Conservation (phyloP, 768 basidiomycete species). For the Agaricus blazei region DNA sequence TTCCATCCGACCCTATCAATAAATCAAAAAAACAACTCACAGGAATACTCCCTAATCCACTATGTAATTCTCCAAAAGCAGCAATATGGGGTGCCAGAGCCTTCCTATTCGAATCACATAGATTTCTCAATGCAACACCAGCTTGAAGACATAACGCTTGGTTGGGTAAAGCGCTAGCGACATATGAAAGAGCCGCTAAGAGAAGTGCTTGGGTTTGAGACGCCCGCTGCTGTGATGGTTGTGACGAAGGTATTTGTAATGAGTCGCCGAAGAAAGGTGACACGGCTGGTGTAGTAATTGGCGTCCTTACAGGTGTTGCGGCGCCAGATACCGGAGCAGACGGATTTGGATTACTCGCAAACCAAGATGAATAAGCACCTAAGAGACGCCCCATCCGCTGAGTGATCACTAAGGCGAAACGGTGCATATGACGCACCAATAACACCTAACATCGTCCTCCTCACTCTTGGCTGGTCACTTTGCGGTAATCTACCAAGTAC, state of each 20-base stretch:
- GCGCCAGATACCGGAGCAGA: slow-evolving; percentile 12
- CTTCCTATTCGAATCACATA: slow-evolving; percentile 88
- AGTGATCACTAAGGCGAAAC: too few species aligned
- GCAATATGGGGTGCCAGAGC: slow-evolving; percentile 79
- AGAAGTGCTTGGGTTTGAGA: slow-evolving; percentile 33
- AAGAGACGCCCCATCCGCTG: too few species aligned
- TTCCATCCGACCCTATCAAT: too few species aligned
- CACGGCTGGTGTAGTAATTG: not conserved
- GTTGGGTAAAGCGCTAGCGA: slow-evolving; percentile 67
- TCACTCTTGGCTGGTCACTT: slow-evolving; percentile 56
- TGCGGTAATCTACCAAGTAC: slow-evolving; percentile 68
- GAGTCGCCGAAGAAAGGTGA: not conserved
- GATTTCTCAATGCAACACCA: slow-evolving; percentile 75
- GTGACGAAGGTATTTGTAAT: not conserved
- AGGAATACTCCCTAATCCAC: slow-evolving; percentile 66
- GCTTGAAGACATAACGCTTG: slow-evolving; percentile 61
- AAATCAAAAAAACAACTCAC: slow-evolving; percentile 34
- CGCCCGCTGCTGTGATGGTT: slow-evolving; percentile 19
- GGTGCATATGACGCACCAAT: slow-evolving; percentile 47
- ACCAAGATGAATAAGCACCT: slow-evolving; percentile 82
- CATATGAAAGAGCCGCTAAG: slow-evolving; percentile 61
- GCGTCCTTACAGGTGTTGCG: slow-evolving; percentile 5
- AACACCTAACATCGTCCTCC: slow-evolving; percentile 68
- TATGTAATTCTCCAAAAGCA: slow-evolving; percentile 82
- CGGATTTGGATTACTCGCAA: slow-evolving; percentile 41